Percentiles rank a stretch among this genome's conserved stretches.
Conservation (phyloP, 345 rosid genomes). For the Eucalyptus sp. region DNA sequence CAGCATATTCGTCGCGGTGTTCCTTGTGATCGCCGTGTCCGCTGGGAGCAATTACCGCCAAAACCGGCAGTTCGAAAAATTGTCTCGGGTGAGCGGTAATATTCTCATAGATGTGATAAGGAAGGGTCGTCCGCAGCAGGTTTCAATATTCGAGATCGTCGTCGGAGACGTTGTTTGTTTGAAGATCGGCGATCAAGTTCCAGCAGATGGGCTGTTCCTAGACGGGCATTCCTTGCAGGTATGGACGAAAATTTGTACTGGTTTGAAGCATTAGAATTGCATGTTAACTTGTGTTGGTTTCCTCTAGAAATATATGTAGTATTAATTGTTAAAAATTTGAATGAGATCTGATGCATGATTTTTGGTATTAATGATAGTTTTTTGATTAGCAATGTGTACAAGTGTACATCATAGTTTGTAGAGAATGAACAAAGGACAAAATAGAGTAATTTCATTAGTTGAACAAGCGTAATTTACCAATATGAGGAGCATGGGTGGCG, state of each 20-base stretch:
- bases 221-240: conserved; percentile 34
- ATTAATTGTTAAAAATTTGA: no score
- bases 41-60: conserved; percentile 42
- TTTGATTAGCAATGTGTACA: no score
- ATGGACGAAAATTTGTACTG: not conserved
- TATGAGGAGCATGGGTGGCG: no score
- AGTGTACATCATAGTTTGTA: no score
- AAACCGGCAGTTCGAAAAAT: conserved; percentile 40
- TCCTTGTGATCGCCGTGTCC: conserved; percentile 40
- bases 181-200: conserved; percentile 59
- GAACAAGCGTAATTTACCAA: no score
- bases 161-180: conserved; percentile 47
- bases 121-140: conserved; percentile 22
- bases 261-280: not conserved
- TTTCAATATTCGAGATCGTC: conserved; percentile 45
- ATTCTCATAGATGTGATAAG: conserved; percentile 43
- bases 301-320: not conserved
- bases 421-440: no score
- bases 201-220: conserved; percentile 51
- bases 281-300: not conserved
- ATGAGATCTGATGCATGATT: no score
- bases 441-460: no score
- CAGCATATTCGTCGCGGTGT: conserved; percentile 43
- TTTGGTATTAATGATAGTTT: no score
- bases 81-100: conserved; percentile 36